Evolutionary conservation across 371 early-diverging fungal species (phyloP).

Genomic region (Fennellomyces sp.): DNA sequence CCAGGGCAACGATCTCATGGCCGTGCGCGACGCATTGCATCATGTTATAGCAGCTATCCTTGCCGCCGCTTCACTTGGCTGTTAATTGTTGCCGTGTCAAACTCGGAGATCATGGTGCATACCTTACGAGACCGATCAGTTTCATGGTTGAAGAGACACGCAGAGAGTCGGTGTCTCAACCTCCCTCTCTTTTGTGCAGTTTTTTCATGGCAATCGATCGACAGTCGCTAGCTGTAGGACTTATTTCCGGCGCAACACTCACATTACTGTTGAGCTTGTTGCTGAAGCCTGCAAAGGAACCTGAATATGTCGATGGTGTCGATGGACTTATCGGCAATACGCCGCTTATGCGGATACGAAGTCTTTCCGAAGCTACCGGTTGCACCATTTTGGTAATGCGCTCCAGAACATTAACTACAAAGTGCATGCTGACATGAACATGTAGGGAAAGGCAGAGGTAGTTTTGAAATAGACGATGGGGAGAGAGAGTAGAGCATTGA

Average conservation of each 20-base stretch:
- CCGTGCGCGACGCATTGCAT: conserved; percentile 95
- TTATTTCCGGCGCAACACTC: conserved; percentile 29
- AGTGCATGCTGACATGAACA: background rate
- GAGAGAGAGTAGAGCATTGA: too few species aligned
- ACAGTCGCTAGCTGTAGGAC: conserved; percentile 26
- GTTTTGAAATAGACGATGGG: too few species aligned
- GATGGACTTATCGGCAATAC: conserved; percentile 88
- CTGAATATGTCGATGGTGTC: conserved; percentile 65
- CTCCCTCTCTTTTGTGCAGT: background rate
- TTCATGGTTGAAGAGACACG: conserved; percentile 29
- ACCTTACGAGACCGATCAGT: conserved; percentile 44
- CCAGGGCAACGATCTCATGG: conserved; percentile 93
- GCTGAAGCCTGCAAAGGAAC: background rate
- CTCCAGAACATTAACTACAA: background rate
- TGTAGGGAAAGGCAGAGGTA: conserved; percentile 50
- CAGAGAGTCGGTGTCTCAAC: too few species aligned
- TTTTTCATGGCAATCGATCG: conserved; percentile 9
- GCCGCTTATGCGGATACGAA: conserved; percentile 83
- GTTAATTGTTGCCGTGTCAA: background rate
- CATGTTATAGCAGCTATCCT: conserved; percentile 98
- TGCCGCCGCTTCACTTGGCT: conserved; percentile 94
- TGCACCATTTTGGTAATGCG: conserved; percentile 80
- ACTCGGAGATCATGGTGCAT: background rate
- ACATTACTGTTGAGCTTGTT: conserved; percentile 14
- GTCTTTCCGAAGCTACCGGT: conserved; percentile 86